These are phyloP conservation scores for Metschnikowia borealis DNA, from an alignment of 805 yeast genomes.

Conservation along the genomic window DNA sequence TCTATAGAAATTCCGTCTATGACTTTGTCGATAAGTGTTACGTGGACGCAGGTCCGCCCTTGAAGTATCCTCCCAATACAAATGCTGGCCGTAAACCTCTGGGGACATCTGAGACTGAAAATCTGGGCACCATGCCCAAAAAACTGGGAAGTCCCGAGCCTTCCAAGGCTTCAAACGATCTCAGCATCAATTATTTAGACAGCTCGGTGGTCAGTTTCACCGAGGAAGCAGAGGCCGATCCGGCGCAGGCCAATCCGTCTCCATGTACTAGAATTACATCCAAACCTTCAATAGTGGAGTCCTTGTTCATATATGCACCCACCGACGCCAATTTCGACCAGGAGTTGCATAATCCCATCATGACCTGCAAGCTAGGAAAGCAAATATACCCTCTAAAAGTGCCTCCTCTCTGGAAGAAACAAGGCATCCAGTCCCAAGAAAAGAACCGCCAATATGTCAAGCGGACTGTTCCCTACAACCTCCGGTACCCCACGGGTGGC, in stretches of 20 bases:
- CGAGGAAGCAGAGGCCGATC: constrained; percentile 17
- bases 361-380: constrained; percentile 34
- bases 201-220: constrained; percentile 32
- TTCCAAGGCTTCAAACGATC: constrained; percentile 13
- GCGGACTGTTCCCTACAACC: constrained; percentile 41
- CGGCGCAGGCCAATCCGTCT: neutral
- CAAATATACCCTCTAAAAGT: constrained; percentile 28
- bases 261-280: neutral
- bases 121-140: too few species aligned
- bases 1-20: constrained; percentile 36
- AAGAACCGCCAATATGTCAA: constrained; percentile 5
- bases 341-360: constrained; percentile 26
- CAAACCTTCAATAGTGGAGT: constrained; percentile 13
- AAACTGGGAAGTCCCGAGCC: neutral
- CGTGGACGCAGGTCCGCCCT: constrained; percentile 19
- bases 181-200: constrained; percentile 29
- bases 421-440: neutral
- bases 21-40: constrained; percentile 42
- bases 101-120: neutral
- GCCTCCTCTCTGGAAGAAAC: constrained; percentile 29
- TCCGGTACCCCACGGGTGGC: constrained; percentile 57
- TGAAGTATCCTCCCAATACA: constrained; percentile 8
- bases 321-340: constrained; percentile 15
- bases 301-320: constrained; percentile 35
- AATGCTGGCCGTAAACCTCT: neutral